Evolutionary conservation across 164 flowering plant species (phyloP).

Genomic region (Vitis rupestris): DNA sequence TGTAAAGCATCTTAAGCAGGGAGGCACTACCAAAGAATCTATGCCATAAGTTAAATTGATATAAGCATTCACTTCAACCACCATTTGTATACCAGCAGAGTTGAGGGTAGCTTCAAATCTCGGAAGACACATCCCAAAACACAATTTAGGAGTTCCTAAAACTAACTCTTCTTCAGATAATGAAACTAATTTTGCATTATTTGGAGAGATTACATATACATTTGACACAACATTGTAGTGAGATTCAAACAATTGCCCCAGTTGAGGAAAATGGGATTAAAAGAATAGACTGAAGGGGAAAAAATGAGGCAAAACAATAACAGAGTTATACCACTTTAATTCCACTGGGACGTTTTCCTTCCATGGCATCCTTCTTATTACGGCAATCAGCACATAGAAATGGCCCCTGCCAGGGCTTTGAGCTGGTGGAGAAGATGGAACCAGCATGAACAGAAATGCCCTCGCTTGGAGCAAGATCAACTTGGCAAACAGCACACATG

Average conservation of each 20-base stretch:
- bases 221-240: slow-evolving; percentile 10
- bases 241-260: slow-evolving; percentile 23
- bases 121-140: neutral
- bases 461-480: slow-evolving; percentile 81
- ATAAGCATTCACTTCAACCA: too few relatives aligned
- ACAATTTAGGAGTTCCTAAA: neutral
- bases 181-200: slow-evolving; percentile 16
- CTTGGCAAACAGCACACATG: slow-evolving; percentile 84
- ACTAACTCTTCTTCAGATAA: neutral
- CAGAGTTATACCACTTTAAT: slow-evolving; percentile 43
- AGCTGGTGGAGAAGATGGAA: slow-evolving; percentile 75
- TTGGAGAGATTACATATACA: slow-evolving; percentile 20
- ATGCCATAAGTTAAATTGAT: too few relatives aligned
- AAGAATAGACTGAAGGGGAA: slow-evolving; percentile 4
- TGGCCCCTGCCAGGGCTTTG: slow-evolving; percentile 95
- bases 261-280: slow-evolving; percentile 11
- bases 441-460: slow-evolving; percentile 93
- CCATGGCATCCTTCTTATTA: slow-evolving; percentile 81
- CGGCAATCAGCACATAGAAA: slow-evolving; percentile 75
- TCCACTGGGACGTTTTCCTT: slow-evolving; percentile 77
- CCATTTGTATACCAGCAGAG: too few relatives aligned
- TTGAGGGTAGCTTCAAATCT: too few relatives aligned
- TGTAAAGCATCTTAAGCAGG: too few relatives aligned
- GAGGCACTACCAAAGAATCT: too few relatives aligned
- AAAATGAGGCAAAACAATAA: neutral